Conservation (phyloP, 2,329 filamentous ascomycete species). For the Diaporthe humulicola region DNA sequence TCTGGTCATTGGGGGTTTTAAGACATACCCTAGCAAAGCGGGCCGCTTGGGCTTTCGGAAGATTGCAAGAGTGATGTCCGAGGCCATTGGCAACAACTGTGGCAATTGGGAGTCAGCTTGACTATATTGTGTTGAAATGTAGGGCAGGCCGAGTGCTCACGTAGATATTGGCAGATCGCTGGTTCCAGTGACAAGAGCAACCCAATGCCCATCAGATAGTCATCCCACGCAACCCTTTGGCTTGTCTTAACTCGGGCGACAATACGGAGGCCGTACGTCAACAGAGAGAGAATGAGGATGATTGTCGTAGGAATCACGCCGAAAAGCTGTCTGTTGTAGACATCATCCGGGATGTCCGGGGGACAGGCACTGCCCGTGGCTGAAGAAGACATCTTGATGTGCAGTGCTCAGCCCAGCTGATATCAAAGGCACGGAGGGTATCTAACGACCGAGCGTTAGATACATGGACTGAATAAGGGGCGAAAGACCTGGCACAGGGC, state of each 20-base stretch:
- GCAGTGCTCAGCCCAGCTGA: slow-evolving; percentile 21
- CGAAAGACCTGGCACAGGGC: not conserved
- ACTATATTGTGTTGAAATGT: rapidly evolving
- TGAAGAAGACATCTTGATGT: slow-evolving; percentile 13
- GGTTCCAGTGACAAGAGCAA: slow-evolving; percentile 35
- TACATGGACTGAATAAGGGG: not conserved
- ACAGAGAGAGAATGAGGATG: slow-evolving; percentile 32
- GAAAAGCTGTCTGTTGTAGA: slow-evolving; percentile 20
- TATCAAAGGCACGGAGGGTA: not conserved
- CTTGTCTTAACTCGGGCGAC: slow-evolving; percentile 29
- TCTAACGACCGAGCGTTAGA: slow-evolving; percentile 10
- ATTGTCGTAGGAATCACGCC: slow-evolving; percentile 35
- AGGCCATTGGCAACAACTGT: slow-evolving; percentile 35
- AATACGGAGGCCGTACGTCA: slow-evolving; percentile 32
- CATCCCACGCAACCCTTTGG: slow-evolving; percentile 33
- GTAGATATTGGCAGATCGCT: slow-evolving; percentile 35
- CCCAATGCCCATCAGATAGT: slow-evolving; percentile 37
- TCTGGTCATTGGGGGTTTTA: no score
- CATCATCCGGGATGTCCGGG: slow-evolving; percentile 29
- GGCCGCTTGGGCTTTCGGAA: slow-evolving; percentile 6
- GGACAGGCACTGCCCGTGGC: not conserved
- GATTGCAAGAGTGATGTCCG: slow-evolving; percentile 37
- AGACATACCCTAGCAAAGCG: slow-evolving; percentile 23
- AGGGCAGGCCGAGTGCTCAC: slow-evolving; percentile 7
- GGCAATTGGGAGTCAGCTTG: not conserved